Evolutionary conservation across 257 asterid genomes (phyloP).

Genomic region (Penstemon barbatus): DNA sequence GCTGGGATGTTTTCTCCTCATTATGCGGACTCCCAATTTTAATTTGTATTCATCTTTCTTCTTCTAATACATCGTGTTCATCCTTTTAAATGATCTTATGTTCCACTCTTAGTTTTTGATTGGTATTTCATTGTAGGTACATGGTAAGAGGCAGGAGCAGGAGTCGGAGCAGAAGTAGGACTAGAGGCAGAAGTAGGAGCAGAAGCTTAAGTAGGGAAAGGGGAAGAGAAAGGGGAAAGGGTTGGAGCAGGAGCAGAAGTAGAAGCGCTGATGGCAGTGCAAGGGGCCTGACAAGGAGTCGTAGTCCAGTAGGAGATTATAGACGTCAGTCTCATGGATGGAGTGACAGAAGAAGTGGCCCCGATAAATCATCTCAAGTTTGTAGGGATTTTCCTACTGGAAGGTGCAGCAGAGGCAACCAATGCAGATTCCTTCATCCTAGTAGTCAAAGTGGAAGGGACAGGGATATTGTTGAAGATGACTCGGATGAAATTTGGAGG

Average conservation of each 20-base stretch:
- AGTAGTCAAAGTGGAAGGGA: constrained; percentile 37
- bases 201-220: constrained; percentile 43
- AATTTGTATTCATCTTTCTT: neutral
- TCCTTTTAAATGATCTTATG: neutral
- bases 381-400: constrained; percentile 72
- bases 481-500: constrained; percentile 46
- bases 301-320: constrained; percentile 54
- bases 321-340: constrained; percentile 53
- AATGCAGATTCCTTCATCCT: constrained; percentile 71
- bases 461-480: constrained; percentile 41
- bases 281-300: constrained; percentile 52
- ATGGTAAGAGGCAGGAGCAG: constrained; percentile 60
- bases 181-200: constrained; percentile 52
- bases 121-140: constrained; percentile 42
- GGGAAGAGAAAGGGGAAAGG: constrained; percentile 36
- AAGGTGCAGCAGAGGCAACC: constrained; percentile 73
- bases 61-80: neutral
- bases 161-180: constrained; percentile 60
- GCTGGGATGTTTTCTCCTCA: constrained; percentile 12
- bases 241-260: constrained; percentile 48
- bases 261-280: constrained; percentile 44
- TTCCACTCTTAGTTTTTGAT: neutral
- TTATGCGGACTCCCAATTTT: neutral
- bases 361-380: constrained; percentile 53
- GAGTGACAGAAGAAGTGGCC: constrained; percentile 55